Conservation (phyloP, 2,329 filamentous ascomycete genomes). For the Exophiala sideris region DNA sequence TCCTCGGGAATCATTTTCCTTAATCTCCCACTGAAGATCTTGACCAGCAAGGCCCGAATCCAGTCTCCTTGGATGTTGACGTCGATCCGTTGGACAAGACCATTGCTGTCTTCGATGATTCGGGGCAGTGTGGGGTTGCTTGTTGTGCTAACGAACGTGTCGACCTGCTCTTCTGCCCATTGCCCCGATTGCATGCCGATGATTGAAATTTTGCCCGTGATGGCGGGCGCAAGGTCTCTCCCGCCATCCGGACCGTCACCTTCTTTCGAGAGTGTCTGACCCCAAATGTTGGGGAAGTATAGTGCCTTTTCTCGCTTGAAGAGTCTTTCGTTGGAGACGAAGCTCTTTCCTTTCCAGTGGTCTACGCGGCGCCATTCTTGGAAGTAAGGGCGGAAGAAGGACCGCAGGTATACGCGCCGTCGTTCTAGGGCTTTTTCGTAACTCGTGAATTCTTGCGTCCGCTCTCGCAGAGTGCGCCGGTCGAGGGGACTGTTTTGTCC, state of each 20-base stretch:
- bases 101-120: slow-evolving; percentile 52
- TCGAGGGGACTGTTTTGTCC: slow-evolving; percentile 84
- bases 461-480: slow-evolving; percentile 61
- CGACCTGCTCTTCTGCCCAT: slow-evolving; percentile 81
- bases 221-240: slow-evolving; percentile 71
- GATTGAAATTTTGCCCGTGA: slow-evolving; percentile 71
- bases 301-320: slow-evolving; percentile 80
- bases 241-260: slow-evolving; percentile 42
- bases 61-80: slow-evolving; percentile 84
- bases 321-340: slow-evolving; percentile 76
- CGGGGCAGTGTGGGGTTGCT: slow-evolving; percentile 68
- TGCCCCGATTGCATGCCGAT: slow-evolving; percentile 76
- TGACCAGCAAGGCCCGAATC: slow-evolving; percentile 58
- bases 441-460: slow-evolving; percentile 75
- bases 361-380: slow-evolving; percentile 89
- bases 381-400: slow-evolving; percentile 86
- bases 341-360: slow-evolving; percentile 83
- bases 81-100: slow-evolving; percentile 70
- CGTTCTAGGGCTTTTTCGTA: slow-evolving; percentile 79
- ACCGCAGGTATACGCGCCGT: slow-evolving; percentile 72
- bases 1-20: slow-evolving; percentile 46
- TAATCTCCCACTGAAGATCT: slow-evolving; percentile 52
- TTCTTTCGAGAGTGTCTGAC: slow-evolving; percentile 61
- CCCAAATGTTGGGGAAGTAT: slow-evolving; percentile 90
- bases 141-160: slow-evolving; percentile 64